Evolutionary conservation across 306 rosid genomes (phyloP), one percentile per base, ranked within the genome.

Genomic region (Boehmeria nivea): DNA sequence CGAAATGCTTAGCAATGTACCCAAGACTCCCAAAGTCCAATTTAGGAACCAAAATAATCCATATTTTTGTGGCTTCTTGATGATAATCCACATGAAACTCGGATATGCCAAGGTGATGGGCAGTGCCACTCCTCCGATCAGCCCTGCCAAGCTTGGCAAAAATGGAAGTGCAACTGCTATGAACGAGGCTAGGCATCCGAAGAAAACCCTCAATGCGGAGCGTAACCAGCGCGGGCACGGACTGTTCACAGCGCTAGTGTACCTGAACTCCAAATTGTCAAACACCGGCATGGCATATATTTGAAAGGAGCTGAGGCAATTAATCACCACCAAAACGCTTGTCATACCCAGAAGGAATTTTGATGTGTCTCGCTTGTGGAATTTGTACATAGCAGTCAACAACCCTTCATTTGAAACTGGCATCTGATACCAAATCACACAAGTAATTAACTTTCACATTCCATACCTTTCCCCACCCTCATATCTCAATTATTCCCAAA

Each of bases 231-330:
- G 12, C 0, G 94, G 91, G n/a, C 96, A 88, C 3, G 86, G 84
- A 49, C 50, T 78, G 70, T 78, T 72, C 72, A 54, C 59, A 44
- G 57, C 66, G 70, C 78, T 69, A 0, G 86, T 88, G 50, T 82
- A 88, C 43, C 66, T 82, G 54, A 54, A 67, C 63, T 88, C 94
- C 28, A 88, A 43, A 42, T 88, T 82, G 77, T 88, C 94, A 45
- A 82, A 83, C 1, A 85, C 84, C 1, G 84, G 96, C 86, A 88
- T 85, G 53, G 84, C 90, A 55, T 85, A 85, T 49, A 82, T 82
- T 60, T 82, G 94, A 66, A 88, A 82, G 16, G 96, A 80, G 71
- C 88, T 74, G 5, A 88, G 66, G 56, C 91, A 52, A 78, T 82
- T 76, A 15, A 85, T 59, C 52, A 80, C 83, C 8, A 85, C 83